Conservation (phyloP, 257 asterid species). For the Coffea eugenioides region DNA sequence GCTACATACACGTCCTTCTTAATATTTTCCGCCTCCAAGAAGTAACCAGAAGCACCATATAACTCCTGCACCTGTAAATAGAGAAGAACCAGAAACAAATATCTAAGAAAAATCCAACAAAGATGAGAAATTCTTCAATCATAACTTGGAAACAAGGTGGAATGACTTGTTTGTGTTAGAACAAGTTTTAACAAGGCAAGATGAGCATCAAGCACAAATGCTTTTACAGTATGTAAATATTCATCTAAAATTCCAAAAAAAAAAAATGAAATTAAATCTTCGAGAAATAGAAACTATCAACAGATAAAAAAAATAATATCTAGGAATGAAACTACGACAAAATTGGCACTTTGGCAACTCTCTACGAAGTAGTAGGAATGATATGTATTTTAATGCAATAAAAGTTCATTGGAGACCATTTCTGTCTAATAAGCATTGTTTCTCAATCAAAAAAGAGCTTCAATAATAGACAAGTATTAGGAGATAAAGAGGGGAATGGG, state of each 20-base stretch:
- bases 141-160: neutral
- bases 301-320: neutral
- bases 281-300: neutral
- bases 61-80: conserved; percentile 70
- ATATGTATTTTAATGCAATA: neutral
- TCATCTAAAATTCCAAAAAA: neutral
- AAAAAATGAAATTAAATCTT: neutral
- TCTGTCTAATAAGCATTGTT: neutral
- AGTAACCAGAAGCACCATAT: conserved; percentile 96
- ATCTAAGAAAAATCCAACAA: neutral
- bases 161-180: neutral
- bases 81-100: conserved; percentile 16
- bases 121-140: neutral
- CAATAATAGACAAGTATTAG: neutral
- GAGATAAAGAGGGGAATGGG: neutral
- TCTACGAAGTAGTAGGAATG: neutral
- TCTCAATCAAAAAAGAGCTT: neutral
- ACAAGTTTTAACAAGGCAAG: neutral
- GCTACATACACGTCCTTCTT: conserved; percentile 50
- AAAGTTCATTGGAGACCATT: neutral
- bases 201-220: neutral
- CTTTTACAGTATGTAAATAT: neutral
- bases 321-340: neutral
- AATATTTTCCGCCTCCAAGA: conserved; percentile 43
- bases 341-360: neutral